phyloP scores from a whole-genome alignment of 352 stramenopile species.

The Globisporangium spinosum region DNA sequence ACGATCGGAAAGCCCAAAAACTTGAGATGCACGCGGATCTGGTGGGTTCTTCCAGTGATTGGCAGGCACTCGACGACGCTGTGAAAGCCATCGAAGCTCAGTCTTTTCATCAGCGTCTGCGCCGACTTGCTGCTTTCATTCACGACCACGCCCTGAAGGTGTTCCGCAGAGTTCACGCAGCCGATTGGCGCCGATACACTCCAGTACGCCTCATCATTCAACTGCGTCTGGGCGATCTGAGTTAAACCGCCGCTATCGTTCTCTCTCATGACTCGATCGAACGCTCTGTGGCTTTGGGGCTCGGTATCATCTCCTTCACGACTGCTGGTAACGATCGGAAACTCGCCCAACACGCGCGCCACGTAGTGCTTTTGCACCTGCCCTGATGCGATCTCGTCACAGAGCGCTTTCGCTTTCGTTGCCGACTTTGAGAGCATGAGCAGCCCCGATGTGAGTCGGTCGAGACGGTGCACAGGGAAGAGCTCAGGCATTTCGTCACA shows the following conservation, averaged over 20 bases:
- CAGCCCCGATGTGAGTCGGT: slow-evolving; percentile 89
- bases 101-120: slow-evolving; percentile 34
- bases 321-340: slow-evolving; percentile 22
- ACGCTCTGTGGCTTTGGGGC: slow-evolving; percentile 2
- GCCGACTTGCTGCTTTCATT: slow-evolving; percentile 27
- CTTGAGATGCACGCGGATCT: slow-evolving; percentile 94
- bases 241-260: slow-evolving; percentile 7
- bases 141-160: slow-evolving; percentile 20
- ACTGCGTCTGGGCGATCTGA: slow-evolving; percentile 4
- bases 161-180: slow-evolving; percentile 16
- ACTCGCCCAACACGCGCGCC: slow-evolving; percentile 40
- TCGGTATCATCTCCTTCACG: slow-evolving; percentile 10
- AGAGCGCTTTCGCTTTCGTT: slow-evolving; percentile 38
- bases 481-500: slow-evolving; percentile 33
- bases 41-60: slow-evolving; percentile 92
- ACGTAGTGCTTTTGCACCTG: slow-evolving; percentile 55
- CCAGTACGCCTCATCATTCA: slow-evolving; percentile 27
- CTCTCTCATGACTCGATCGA: slow-evolving; percentile 18
- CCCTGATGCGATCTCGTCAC: slow-evolving; percentile 31
- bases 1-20: slow-evolving; percentile 86
- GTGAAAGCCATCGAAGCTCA: slow-evolving; percentile 23
- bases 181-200: slow-evolving; percentile 39
- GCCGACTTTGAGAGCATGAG: slow-evolving; percentile 51
- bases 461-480: slow-evolving; percentile 90
- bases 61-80: slow-evolving; percentile 89